A percentile compares a stretch with the other conserved stretches of the same genome.
Conservation (phyloP, 192 early-diverging fungal genomes). For the Phlyctochytrium bullatum region DNA sequence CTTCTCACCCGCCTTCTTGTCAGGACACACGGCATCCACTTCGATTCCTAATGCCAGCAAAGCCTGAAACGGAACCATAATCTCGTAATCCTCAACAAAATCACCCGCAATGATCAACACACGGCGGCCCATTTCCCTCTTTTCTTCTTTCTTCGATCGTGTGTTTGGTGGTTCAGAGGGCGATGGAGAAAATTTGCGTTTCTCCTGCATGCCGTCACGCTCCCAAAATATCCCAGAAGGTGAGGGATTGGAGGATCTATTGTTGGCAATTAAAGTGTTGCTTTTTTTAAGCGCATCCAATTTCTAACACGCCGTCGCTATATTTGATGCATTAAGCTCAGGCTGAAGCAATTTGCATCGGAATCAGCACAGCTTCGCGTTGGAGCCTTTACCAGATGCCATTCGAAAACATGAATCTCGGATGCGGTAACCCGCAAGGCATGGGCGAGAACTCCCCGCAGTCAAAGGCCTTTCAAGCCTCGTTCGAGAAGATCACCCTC, state of each 20-base stretch:
- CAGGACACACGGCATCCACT: slow-evolving; percentile 51
- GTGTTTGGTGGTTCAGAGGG: too few species aligned
- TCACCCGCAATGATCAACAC: slow-evolving; percentile 32
- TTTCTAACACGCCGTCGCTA: too few species aligned
- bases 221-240: too few species aligned
- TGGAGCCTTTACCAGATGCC: background rate
- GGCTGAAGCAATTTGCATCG: too few species aligned
- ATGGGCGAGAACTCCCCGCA: background rate
- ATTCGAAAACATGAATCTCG: background rate
- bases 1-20: slow-evolving; percentile 50
- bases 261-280: too few species aligned
- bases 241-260: too few species aligned
- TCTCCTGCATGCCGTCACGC: too few species aligned
- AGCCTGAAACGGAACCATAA: slow-evolving; percentile 51
- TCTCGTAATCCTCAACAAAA: slow-evolving; percentile 51
- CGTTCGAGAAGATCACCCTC: slow-evolving; percentile 2
- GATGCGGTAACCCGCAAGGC: background rate
- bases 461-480: slow-evolving; percentile 3
- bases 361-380: too few species aligned
- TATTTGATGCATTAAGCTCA: too few species aligned
- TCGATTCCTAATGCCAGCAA: slow-evolving; percentile 47
- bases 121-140: slow-evolving; percentile 2
- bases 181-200: too few species aligned
- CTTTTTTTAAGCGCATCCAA: too few species aligned
- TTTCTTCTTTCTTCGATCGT: too few species aligned